A percentile compares a stretch with the other conserved stretches of the same genome.
Conservation (phyloP, 257 asterid genomes). For the Lycium ferocissimum region DNA sequence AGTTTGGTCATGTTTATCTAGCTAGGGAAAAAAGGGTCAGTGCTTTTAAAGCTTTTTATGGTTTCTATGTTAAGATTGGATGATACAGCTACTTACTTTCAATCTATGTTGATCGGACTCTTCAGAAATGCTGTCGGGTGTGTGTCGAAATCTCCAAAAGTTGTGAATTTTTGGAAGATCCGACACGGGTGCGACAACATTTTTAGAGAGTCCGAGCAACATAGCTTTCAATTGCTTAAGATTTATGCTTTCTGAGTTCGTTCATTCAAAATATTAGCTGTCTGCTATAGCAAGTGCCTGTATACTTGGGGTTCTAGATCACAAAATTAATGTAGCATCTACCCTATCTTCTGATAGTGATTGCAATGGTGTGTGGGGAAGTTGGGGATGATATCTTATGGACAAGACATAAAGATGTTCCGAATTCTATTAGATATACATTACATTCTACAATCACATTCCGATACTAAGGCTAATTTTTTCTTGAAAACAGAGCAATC, state of each 20-base stretch:
- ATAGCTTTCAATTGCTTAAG: background rate
- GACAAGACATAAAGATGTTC: background rate
- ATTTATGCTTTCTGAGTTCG: background rate
- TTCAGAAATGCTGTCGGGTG: too few relatives aligned
- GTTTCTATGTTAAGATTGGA: background rate
- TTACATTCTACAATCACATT: constrained; percentile 2
- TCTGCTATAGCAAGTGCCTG: background rate
- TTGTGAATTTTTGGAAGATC: too few relatives aligned
- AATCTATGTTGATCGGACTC: too few relatives aligned
- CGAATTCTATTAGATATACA: background rate
- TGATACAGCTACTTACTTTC: too few relatives aligned
- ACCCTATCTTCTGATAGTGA: background rate
- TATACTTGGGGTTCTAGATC: background rate
- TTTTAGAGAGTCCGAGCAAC: too few relatives aligned
- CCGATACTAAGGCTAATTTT: background rate
- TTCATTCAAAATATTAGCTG: background rate
- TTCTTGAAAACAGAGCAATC: constrained; percentile 71
- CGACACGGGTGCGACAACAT: too few relatives aligned
- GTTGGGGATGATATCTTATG: constrained; percentile 3
- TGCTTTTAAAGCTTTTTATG: background rate
- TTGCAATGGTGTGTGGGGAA: background rate
- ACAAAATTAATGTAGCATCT: background rate
- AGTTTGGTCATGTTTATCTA: constrained; percentile 89
- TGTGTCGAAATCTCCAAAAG: too few relatives aligned
- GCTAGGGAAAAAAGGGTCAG: constrained; percentile 83